Evolutionary conservation across 2,329 filamentous ascomycete species (phyloP).

Genomic region (Pseudogymnoascus sp.): DNA sequence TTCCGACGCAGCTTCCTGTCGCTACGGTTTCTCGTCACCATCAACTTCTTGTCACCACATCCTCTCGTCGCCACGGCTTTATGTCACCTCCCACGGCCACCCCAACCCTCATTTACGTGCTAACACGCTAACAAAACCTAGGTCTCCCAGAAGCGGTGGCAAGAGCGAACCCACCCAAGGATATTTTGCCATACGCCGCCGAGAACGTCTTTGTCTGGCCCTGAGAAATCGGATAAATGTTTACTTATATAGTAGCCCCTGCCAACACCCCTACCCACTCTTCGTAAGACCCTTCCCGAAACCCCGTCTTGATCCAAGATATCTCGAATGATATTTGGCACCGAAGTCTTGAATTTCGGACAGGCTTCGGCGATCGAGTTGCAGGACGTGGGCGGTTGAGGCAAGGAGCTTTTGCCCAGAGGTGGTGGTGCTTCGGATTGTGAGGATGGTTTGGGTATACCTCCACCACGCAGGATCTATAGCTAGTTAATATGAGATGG

Average conservation of each 20-base stretch:
- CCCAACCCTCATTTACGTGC: not conserved
- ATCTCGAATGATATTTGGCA: not conserved
- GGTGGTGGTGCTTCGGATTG: not conserved
- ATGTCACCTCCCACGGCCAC: not conserved
- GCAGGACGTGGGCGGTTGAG: not conserved
- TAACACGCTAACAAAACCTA: not conserved
- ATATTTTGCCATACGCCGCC: not conserved
- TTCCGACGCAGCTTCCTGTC: not conserved
- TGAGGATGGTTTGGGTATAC: not conserved
- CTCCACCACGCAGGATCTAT: not conserved
- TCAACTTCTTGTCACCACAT: not conserved
- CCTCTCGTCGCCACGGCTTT: not conserved
- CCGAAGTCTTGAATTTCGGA: not conserved
- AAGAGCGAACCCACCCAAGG: not conserved
- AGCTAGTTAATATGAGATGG: not conserved
- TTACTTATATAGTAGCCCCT: not conserved
- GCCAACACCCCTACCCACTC: not conserved
- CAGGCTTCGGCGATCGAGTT: not conserved
- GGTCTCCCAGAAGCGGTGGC: not conserved
- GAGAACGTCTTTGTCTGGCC: not conserved
- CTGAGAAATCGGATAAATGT: not conserved
- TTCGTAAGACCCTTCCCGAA: not conserved
- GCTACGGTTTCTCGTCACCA: not conserved
- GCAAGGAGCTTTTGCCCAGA: not conserved
- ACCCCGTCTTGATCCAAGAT: not conserved